Conservation (phyloP, 1,284 basidiomycete species). For the Apiotrichum brassicae region DNA sequence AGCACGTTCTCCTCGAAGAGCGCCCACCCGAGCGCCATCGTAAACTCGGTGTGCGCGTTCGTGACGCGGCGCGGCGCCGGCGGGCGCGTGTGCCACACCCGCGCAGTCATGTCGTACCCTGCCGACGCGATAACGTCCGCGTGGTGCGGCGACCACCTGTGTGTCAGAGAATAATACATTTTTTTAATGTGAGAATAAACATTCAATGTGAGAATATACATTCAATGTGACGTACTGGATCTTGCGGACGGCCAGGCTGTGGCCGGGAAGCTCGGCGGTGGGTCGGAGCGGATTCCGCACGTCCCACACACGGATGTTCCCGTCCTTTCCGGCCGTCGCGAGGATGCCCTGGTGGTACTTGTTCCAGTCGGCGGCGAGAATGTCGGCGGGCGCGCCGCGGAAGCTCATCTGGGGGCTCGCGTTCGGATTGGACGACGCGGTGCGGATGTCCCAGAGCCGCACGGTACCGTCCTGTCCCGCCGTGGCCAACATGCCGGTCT, state of each 20-base stretch:
- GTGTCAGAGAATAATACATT: too few species aligned
- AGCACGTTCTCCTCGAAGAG: slow-evolving; percentile 73
- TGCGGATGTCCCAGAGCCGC: slow-evolving; percentile 62
- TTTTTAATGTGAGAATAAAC: too few species aligned
- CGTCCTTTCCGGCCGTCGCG: slow-evolving; percentile 51
- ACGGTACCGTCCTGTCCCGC: slow-evolving; percentile 79
- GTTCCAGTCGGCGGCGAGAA: slow-evolving; percentile 52
- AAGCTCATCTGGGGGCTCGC: slow-evolving; percentile 2
- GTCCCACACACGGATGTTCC: slow-evolving; percentile 49
- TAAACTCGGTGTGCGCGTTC: slow-evolving; percentile 91
- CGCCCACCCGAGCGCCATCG: slow-evolving; percentile 80
- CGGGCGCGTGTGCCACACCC: slow-evolving; percentile 48
- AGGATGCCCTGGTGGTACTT: slow-evolving; percentile 51
- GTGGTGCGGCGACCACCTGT: slow-evolving; percentile 53
- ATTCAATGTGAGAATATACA: too few species aligned
- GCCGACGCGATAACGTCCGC: slow-evolving; percentile 57
- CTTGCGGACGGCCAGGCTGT: slow-evolving; percentile 50
- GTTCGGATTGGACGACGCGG: background rate
- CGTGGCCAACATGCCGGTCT: slow-evolving; percentile 70
- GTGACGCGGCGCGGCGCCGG: slow-evolving; percentile 48
- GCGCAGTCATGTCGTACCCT: slow-evolving; percentile 71
- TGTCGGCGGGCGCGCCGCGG: slow-evolving; percentile 17
- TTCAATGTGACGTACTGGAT: slow-evolving; percentile 44
- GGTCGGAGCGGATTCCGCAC: slow-evolving; percentile 27
- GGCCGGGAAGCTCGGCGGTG: slow-evolving; percentile 35